Conservation (phyloP, 345 rosid genomes). For the Clarkia xantiana region DNA sequence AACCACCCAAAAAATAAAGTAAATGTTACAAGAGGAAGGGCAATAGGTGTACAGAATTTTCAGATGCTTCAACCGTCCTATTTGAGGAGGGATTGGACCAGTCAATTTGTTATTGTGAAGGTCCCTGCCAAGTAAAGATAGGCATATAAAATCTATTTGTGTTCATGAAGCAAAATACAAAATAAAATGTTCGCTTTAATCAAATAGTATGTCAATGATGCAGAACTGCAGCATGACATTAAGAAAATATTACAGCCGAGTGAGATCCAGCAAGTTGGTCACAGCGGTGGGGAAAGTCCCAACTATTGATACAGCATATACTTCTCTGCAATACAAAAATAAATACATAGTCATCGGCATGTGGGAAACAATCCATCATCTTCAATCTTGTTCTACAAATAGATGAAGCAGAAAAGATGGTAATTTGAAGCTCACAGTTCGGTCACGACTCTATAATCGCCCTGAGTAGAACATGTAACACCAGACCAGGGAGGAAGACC, state of each 20-base stretch:
- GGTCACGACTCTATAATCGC: conserved; percentile 82
- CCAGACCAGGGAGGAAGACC: conserved; percentile 90
- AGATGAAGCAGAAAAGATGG: neutral
- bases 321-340: conserved; percentile 38
- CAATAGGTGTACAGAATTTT: conserved; percentile 54
- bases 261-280: too few species aligned
- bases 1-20: too few species aligned
- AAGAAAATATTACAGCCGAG: too few species aligned
- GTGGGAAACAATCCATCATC: too few species aligned
- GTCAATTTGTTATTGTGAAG: conserved; percentile 77
- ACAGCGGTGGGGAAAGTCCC: conserved; percentile 88
- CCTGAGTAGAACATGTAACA: conserved; percentile 77
- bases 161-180: too few species aligned
- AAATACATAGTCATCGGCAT: too few species aligned
- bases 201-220: too few species aligned
- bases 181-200: too few species aligned
- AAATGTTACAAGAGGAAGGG: neutral
- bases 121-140: conserved; percentile 33
- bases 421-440: conserved; percentile 35
- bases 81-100: conserved; percentile 97
- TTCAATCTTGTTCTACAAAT: too few species aligned
- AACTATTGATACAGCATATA: conserved; percentile 85
- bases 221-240: too few species aligned
- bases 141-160: too few species aligned
- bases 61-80: conserved; percentile 73